Percentiles rank a stretch among this genome's conserved stretches.
Evolutionary conservation across 2,329 filamentous ascomycete genomes (phyloP).

Genomic region (Trichoderma polysporum): DNA sequence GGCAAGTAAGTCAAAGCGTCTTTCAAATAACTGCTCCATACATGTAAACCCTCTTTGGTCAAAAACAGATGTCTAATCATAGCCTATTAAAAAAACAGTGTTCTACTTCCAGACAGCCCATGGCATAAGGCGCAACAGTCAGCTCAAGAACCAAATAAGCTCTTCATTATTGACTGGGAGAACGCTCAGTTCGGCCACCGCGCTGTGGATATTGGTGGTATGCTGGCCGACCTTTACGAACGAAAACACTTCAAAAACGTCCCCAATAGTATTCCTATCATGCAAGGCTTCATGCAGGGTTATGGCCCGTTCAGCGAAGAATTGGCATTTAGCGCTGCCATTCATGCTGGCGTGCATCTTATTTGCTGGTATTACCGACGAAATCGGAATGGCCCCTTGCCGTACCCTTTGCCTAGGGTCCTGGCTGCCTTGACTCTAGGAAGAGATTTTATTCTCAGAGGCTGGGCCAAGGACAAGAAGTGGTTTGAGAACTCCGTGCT

Average conservation of each 20-base stretch:
- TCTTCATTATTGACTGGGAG: slow-evolving; percentile 1
- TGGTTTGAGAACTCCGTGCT: not conserved
- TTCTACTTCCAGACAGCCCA: not conserved
- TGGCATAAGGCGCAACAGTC: not conserved
- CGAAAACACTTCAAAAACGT: not conserved
- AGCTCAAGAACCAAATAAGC: not conserved
- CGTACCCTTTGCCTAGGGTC: not conserved
- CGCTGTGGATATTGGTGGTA: not conserved
- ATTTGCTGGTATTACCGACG: slow-evolving; percentile 8
- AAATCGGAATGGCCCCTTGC: not conserved
- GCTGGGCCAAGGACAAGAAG: not conserved
- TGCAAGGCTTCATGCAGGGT: not conserved
- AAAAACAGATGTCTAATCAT: not conserved
- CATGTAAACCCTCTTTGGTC: not conserved
- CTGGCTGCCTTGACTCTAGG: not conserved
- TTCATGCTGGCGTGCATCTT: not conserved
- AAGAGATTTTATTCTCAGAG: not conserved
- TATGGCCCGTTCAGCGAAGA: not conserved
- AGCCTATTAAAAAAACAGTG: not conserved
- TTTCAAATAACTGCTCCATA: not conserved
- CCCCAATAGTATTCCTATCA: not conserved
- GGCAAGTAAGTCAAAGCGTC: not conserved
- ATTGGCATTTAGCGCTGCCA: not conserved
- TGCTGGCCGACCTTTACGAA: not conserved
- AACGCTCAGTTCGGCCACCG: not conserved